Conservation (phyloP, 495 filamentous ascomycete genomes). For the Pyronema domesticum region DNA sequence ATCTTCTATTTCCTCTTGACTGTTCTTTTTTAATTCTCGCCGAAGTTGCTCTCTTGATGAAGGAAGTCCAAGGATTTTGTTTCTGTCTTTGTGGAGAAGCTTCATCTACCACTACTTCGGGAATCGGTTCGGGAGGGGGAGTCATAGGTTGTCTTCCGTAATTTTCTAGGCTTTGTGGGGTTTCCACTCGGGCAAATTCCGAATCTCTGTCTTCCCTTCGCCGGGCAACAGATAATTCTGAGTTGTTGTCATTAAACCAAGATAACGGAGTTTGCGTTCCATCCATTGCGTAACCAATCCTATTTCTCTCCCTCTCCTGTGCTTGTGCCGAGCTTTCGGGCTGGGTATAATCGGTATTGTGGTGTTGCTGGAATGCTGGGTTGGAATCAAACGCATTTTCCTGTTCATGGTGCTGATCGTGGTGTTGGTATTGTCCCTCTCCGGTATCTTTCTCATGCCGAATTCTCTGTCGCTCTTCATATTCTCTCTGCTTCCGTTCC, state of each 20-base stretch:
- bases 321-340: background rate
- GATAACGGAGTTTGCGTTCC: slow-evolving; percentile 20
- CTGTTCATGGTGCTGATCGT: background rate
- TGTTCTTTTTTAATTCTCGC: slow-evolving; percentile 22
- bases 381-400: background rate
- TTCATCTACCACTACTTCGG: slow-evolving; percentile 7
- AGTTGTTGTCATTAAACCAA: slow-evolving; percentile 20
- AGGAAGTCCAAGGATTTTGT: slow-evolving; percentile 21
- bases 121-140: background rate
- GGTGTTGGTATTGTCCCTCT: slow-evolving; percentile 1
- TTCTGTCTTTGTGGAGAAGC: slow-evolving; percentile 13
- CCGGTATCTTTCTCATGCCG: slow-evolving; percentile 13
- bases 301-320: background rate
- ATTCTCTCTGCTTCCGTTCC: slow-evolving; percentile 18
- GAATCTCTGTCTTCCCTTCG: background rate
- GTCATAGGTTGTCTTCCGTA: no score
- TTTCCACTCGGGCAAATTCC: slow-evolving; percentile 1
- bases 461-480: slow-evolving; percentile 14
- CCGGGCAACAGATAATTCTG: background rate
- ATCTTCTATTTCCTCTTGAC: slow-evolving; percentile 6
- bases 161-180: no score
- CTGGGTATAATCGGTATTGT: background rate
- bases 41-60: slow-evolving; percentile 23
- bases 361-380: no score
- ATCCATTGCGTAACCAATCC: background rate